A percentile compares a stretch with the other conserved stretches of the same genome.
Conservation (phyloP, 73 alveolate genomes). For the Paramecium octaurelia region DNA sequence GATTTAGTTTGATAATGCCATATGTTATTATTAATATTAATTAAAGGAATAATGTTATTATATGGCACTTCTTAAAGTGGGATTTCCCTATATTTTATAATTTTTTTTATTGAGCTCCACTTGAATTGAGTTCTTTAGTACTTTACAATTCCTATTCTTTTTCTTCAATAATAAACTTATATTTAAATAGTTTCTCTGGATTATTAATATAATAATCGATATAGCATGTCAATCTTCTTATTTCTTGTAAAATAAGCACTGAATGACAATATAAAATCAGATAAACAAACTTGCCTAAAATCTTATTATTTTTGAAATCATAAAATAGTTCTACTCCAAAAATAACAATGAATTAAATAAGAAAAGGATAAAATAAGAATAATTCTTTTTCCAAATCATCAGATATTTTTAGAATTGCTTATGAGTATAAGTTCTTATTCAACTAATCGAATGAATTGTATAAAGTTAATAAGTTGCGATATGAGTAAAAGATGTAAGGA, state of each 20-base stretch:
- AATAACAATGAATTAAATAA: background rate
- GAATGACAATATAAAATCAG: background rate
- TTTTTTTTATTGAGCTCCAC: background rate
- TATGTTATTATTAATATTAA: background rate
- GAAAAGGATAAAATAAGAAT: background rate
- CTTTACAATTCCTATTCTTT: background rate
- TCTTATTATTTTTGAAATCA: background rate
- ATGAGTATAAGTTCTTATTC: background rate
- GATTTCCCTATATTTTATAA: background rate
- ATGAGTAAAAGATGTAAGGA: slow-evolving; percentile 8
- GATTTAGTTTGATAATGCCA: background rate
- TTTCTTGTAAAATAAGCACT: background rate
- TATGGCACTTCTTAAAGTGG: background rate
- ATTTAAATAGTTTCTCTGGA: background rate
- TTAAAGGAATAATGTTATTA: background rate
- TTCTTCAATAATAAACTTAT: background rate
- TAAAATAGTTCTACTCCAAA: background rate
- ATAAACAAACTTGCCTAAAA: background rate
- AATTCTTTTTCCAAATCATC: background rate
- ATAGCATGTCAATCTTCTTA: background rate
- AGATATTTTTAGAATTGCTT: background rate
- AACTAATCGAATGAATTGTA: background rate
- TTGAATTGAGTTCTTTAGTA: background rate
- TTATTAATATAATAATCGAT: background rate
- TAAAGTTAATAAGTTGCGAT: background rate